Evolutionary conservation across 2,329 filamentous ascomycete species (phyloP).

Genomic region (Ploettnerulaceae sp.): DNA sequence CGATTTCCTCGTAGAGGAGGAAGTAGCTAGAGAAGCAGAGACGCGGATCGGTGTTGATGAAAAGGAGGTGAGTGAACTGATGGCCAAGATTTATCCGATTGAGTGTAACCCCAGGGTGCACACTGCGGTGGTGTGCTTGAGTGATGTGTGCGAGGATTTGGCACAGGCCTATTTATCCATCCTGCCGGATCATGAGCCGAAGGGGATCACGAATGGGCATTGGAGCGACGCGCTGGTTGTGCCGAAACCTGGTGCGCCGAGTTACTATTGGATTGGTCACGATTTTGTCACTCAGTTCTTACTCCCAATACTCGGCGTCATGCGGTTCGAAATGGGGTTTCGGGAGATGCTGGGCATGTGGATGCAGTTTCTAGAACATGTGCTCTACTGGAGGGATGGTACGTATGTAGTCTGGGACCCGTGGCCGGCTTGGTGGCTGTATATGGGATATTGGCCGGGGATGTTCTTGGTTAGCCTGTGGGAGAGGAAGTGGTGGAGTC

Average conservation of each 20-base stretch:
- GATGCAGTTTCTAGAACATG: constrained; percentile 35
- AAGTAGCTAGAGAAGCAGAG: constrained; percentile 19
- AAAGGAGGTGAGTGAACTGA: constrained; percentile 23
- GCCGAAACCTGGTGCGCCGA: constrained; percentile 30
- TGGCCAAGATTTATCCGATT: constrained; percentile 55
- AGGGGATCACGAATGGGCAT: constrained; percentile 13
- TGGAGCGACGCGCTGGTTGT: constrained; percentile 14
- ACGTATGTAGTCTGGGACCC: constrained; percentile 52
- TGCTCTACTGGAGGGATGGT: constrained; percentile 50
- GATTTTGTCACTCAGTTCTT: constrained; percentile 53
- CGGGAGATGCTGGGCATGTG: constrained; percentile 24
- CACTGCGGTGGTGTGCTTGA: constrained; percentile 61
- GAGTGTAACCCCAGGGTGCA: constrained; percentile 68
- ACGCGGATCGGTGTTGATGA: constrained; percentile 9
- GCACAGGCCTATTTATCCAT: constrained; percentile 48
- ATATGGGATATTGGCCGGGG: constrained; percentile 51
- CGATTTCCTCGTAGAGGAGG: constrained; percentile 59
- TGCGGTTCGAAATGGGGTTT: constrained; percentile 26
- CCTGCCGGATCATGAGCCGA: constrained; percentile 30
- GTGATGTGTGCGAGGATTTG: constrained; percentile 38
- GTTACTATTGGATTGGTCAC: constrained; percentile 63
- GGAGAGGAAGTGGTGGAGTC: constrained; percentile 52
- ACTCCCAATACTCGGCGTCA: constrained; percentile 39
- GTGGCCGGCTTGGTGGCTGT: constrained; percentile 51
- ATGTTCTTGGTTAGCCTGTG: constrained; percentile 44